Evolutionary conservation across 805 yeast genomes (phyloP).

Genomic region (Sugiyamaella smithiae): DNA sequence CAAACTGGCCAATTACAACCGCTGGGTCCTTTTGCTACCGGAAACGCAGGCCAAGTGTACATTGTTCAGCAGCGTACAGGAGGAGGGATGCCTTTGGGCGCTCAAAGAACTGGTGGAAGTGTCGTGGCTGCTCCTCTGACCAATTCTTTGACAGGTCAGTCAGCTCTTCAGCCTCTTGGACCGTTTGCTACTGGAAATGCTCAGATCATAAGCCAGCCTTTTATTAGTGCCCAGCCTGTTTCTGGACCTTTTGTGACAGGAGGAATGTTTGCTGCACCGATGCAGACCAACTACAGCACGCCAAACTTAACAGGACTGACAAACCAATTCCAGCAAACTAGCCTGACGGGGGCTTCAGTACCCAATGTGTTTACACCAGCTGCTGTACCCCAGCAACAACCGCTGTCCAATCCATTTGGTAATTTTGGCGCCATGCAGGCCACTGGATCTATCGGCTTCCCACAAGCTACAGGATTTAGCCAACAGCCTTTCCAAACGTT

Average conservation of each 20-base stretch:
- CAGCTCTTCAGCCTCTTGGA: conserved; percentile 29
- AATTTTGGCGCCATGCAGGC: neutral
- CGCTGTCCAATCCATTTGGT: neutral
- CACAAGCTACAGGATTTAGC: neutral
- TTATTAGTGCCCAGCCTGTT: conserved; percentile 7
- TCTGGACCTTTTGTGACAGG: conserved; percentile 12
- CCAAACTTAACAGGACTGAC: conserved; percentile 13
- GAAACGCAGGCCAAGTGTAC: conserved; percentile 6
- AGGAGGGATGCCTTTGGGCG: conserved; percentile 8
- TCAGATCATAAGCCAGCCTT: conserved; percentile 11
- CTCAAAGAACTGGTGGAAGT: conserved; percentile 17
- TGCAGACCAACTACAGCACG: conserved; percentile 8
- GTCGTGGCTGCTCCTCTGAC: conserved; percentile 13
- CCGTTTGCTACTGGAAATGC: conserved; percentile 42
- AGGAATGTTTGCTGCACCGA: neutral
- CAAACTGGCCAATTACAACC: conserved; percentile 12
- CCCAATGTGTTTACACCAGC: conserved; percentile 12
- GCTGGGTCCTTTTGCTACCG: conserved; percentile 8
- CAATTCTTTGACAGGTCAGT: conserved; percentile 20
- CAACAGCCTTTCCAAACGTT: conserved; percentile 4
- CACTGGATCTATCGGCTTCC: neutral
- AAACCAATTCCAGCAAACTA: conserved; percentile 16
- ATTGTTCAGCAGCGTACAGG: conserved; percentile 21
- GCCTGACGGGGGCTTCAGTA: neutral
- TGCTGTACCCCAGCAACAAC: conserved; percentile 21